Conservation (phyloP, 805 yeast species). For the Candida gorgasii region DNA sequence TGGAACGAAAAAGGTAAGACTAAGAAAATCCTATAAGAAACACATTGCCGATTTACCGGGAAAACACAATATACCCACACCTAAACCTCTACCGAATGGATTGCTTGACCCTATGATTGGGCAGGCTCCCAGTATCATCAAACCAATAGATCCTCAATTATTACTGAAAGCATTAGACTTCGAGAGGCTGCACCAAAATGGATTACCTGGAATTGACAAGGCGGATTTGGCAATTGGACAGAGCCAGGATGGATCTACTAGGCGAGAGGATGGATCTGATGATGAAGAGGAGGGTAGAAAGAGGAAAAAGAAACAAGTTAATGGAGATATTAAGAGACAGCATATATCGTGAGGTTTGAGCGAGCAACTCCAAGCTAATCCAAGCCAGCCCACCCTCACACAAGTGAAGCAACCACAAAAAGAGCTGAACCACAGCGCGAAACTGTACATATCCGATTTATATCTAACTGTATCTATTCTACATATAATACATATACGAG, state of each 20-base stretch:
- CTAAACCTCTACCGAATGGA: conserved; percentile 35
- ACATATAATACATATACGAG: too few relatives aligned
- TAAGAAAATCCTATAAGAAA: conserved; percentile 92
- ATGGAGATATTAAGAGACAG: conserved; percentile 38
- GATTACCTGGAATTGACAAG: conserved; percentile 77
- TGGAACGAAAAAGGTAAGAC: conserved; percentile 88
- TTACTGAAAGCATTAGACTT: conserved; percentile 54
- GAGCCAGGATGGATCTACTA: conserved; percentile 35
- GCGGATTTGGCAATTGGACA: conserved; percentile 64
- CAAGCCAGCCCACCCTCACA: neutral
- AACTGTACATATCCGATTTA: too few relatives aligned
- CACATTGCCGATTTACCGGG: conserved; percentile 88
- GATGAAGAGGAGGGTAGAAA: conserved; percentile 36
- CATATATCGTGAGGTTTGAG: conserved; percentile 20
- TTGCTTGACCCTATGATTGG: conserved; percentile 39
- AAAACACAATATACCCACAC: conserved; percentile 62
- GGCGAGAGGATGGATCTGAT: conserved; percentile 43
- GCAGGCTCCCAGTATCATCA: conserved; percentile 46
- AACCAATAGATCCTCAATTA: conserved; percentile 50
- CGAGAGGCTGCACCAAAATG: conserved; percentile 64
- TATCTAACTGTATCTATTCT: too few relatives aligned
- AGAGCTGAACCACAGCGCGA: too few relatives aligned
- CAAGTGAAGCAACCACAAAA: too few relatives aligned
- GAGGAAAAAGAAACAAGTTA: conserved; percentile 43
- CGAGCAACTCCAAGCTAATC: neutral